phyloP scores from a whole-genome alignment of 345 rosid genomes.

The Sonneratia caseolaris region DNA sequence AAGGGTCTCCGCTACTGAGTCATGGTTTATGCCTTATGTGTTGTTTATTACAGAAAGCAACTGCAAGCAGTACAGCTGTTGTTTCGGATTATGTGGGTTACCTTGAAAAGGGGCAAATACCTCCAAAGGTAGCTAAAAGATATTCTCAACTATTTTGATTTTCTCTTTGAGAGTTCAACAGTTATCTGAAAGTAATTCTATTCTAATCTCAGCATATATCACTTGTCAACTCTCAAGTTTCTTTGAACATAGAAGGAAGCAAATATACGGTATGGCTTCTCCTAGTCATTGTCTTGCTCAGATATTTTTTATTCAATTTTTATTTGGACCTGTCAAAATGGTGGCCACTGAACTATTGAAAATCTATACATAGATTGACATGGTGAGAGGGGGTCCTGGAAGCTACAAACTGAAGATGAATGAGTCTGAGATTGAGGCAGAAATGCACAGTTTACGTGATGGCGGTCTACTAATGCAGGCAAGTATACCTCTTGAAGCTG shows the following conservation, averaged over 20 bases:
- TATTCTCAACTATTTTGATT: neutral
- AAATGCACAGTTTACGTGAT: constrained; percentile 96
- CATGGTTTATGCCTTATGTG: constrained; percentile 4
- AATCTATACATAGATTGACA: constrained; percentile 50
- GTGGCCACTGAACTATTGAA: neutral
- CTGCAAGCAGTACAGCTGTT: constrained; percentile 86
- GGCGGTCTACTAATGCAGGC: constrained; percentile 99
- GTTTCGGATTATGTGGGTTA: constrained; percentile 97
- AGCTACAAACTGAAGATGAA: constrained; percentile 87
- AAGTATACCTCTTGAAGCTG: constrained; percentile 21
- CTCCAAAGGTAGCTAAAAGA: constrained; percentile 69
- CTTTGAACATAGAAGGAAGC: constrained; percentile 98
- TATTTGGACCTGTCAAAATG: neutral
- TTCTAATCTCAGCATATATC: constrained; percentile 76
- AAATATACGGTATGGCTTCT: constrained; percentile 65
- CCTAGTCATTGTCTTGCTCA: neutral
- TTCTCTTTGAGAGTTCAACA: neutral
- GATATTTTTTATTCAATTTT: neutral
- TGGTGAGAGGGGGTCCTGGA: constrained; percentile 91
- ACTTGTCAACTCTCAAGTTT: constrained; percentile 89
- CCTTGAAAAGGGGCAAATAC: constrained; percentile 99
- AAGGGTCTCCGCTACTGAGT: neutral
- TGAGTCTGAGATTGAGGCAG: constrained; percentile 82
- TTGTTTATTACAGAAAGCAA: constrained; percentile 70
- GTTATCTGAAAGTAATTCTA: constrained; percentile 11